Evolutionary conservation across 2,329 filamentous ascomycete species (phyloP).

Genomic region (Pseudocercospora pini-densiflorae): DNA sequence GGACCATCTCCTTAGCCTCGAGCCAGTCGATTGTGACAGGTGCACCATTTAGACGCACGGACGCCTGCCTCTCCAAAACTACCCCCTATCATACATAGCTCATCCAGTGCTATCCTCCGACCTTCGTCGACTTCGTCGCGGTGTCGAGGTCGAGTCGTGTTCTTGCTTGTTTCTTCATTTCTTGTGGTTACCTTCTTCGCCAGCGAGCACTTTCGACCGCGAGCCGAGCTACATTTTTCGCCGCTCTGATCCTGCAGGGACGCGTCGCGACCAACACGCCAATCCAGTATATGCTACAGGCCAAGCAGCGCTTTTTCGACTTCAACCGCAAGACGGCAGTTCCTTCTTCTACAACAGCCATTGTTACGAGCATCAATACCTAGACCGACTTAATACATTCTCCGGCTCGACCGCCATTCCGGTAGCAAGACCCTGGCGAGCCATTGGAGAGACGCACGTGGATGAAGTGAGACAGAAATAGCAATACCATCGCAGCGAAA

Average conservation of each 20-base stretch:
- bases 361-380: not conserved
- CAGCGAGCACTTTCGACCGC: not conserved
- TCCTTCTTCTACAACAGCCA: constrained; percentile 1
- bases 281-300: not conserved
- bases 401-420: not conserved
- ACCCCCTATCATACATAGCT: not conserved
- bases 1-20: not conserved
- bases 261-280: constrained; percentile 4
- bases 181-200: not conserved
- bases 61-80: not conserved
- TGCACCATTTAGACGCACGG: not conserved
- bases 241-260: not conserved
- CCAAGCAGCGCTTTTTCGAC: not conserved
- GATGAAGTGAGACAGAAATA: not conserved
- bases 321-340: constrained; percentile 4
- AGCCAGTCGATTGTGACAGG: not conserved
- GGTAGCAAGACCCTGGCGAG: constrained; percentile 12
- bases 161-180: not conserved
- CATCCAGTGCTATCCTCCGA: not conserved
- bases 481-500: not conserved
- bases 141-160: not conserved
- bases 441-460: constrained; percentile 8
- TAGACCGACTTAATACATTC: not conserved
- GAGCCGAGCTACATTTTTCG: not conserved
- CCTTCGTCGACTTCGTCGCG: not conserved